Evolutionary conservation across 108 stramenopile genomes (phyloP), one percentile per base, ranked within the genome.

Genomic region (Skeletonema marinoi): DNA sequence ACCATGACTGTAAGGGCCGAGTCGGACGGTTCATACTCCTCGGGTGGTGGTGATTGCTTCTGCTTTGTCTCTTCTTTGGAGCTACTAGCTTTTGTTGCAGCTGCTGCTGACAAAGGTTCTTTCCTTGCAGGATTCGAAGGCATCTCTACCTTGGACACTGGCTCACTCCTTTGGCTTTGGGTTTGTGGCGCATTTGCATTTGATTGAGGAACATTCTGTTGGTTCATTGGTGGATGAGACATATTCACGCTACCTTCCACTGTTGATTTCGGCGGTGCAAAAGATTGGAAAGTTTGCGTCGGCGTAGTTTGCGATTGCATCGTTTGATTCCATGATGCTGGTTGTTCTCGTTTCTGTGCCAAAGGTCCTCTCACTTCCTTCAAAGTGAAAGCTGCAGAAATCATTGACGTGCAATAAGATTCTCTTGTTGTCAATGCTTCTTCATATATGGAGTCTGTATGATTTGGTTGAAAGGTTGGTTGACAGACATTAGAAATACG

Each of bases 391-490:
- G 93, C 91, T 32, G 90, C 82, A 51, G 82, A 86, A 62, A 84
- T 74, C 10, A 94, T 51, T 10, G 88, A 81, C 35, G 79, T 70
- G 65, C 91, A 89, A 68, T 94, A 94, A 21, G 88, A 79, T 78
- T 94, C 90, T 50, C 93, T 86, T 2, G 84, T 86, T 14, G 86
- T 71, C 59, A 88, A 32, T 10, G 93, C 93, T 68, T 90, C 90
- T 77, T 92, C 88, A 41, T 90, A 89, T 14, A 94, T 81, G 38
- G 78, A 74, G 81, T 94, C 93, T 82, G 81, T 48, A 32, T 33
- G 66, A 32, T 16, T 13, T 42, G 3, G 25, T 12, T 4, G 33
- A 65, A 32, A 51, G 14, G 13, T 17, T 50, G 31, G 32, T 62
- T 63, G 35, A 62, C 12, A 61, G n/a, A 60, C 0, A 65, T 8